Evolutionary conservation across 1,284 basidiomycete genomes (phyloP), one percentile per base, ranked within the genome.

Genomic region (Fomitopsis schrenkii): DNA sequence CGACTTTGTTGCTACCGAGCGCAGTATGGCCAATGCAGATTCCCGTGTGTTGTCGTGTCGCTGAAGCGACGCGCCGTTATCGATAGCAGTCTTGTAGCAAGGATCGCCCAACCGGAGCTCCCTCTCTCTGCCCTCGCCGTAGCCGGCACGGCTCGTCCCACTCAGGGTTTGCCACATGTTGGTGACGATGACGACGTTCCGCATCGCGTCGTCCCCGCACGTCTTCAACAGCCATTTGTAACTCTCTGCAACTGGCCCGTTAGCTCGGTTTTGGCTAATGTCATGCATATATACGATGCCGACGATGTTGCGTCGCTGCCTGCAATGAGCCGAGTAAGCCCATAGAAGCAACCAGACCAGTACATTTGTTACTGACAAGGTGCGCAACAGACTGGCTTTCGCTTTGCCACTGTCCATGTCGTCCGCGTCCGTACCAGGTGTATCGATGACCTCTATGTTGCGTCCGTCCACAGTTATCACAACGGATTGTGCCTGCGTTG

Each of bases 161-260:
- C 42, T 79, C 73, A 59, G 73, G 72, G 28, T 74, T 7, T 12
- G 74, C 82, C 83, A 84, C 79, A 82, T 82, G 56, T 75, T 83
- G 54, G 82, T 84, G 35, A 79, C 77, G 62, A 84, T 76, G n/a
- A 80, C 70, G 41, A 84, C 80, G 62, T 80, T 83, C 44, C 74
- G 70, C 56, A 58, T 41, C 9, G 36, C 36, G 28, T 9, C 36
- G 15, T 50, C 3, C 15, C 56, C 56, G 56, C 56, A 61, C 5
- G 33, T 30, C 26, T 61, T n/a, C 3, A 35, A 26, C 12, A 58
- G 57, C 56, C 40, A 28, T 44, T 26, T n/a, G 41, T 30, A 56
- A 40, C 42, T 42, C 28, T 35, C 55, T 15, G 6, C 28, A 3
- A 45, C n/a, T 7, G 14, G 7, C 17, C 7, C 14, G 17, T 26